Evolutionary conservation across 306 rosid species (phyloP).

Genomic region (Pueraria montana): DNA sequence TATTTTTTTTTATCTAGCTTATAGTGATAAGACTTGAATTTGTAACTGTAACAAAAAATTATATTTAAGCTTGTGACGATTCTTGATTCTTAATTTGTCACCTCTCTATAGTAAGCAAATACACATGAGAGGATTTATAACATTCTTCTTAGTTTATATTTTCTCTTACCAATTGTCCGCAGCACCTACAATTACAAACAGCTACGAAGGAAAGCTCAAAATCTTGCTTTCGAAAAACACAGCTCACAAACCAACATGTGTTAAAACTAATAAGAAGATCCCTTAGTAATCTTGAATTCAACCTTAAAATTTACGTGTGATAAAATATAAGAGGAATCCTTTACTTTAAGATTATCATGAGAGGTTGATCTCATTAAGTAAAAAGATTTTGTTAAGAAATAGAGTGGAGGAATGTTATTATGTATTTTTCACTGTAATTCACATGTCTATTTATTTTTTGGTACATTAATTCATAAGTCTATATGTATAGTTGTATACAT

Average conservation of each 20-base stretch:
- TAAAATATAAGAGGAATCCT: neutral
- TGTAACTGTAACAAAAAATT: slow-evolving; percentile 40
- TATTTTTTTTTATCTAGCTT: neutral
- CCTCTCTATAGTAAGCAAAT: slow-evolving; percentile 20
- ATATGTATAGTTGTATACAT: too few species aligned
- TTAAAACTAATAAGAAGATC: neutral
- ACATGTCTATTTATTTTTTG: too few species aligned
- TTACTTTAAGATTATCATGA: too few species aligned
- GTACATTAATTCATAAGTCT: too few species aligned
- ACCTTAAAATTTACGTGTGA: neutral
- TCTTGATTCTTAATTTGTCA: slow-evolving; percentile 27
- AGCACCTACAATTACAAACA: neutral
- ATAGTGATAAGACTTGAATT: slow-evolving; percentile 26
- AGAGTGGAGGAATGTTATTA: too few species aligned
- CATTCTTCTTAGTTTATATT: neutral
- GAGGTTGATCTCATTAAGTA: too few species aligned
- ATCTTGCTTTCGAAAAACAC: neutral
- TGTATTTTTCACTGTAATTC: neutral
- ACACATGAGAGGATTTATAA: neutral
- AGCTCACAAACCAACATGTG: neutral
- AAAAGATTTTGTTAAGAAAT: too few species aligned
- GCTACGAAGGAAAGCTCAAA: neutral
- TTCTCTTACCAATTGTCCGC: neutral
- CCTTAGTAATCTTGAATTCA: neutral
- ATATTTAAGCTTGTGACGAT: slow-evolving; percentile 3